Conservation (phyloP, 2,329 filamentous ascomycete species). For the Neofusicoccum sp. region DNA sequence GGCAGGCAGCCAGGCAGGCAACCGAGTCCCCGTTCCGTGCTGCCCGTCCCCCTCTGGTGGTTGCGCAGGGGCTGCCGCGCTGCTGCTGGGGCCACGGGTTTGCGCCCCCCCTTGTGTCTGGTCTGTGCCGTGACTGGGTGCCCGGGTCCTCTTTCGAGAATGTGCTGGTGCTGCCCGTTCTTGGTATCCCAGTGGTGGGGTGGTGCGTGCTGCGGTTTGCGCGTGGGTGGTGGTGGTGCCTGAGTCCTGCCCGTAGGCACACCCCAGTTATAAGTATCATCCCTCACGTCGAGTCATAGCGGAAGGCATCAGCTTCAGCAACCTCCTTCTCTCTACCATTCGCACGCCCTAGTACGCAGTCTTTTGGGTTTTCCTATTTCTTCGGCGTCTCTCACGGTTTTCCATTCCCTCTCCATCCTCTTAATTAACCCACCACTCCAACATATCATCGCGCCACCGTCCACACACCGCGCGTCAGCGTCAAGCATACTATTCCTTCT, state of each 20-base stretch:
- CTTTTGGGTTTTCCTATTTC: neutral
- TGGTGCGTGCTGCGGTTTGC: neutral
- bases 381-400: neutral
- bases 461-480: neutral
- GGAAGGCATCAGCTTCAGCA: slow-evolving; percentile 10
- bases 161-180: slow-evolving; percentile 5
- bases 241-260: slow-evolving; percentile 6
- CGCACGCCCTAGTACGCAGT: neutral
- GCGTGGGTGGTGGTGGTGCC: neutral
- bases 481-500: neutral
- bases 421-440: neutral
- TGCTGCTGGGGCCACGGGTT: slow-evolving; percentile 12
- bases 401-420: neutral
- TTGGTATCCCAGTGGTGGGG: slow-evolving; percentile 1
- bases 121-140: slow-evolving; percentile 2
- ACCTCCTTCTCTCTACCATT: slow-evolving; percentile 6
- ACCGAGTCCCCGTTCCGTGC: neutral
- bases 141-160: neutral
- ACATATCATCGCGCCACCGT: too few relatives aligned
- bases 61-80: slow-evolving; percentile 5
- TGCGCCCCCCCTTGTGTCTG: slow-evolving; percentile 13
- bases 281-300: slow-evolving; percentile 11
- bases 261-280: slow-evolving; percentile 10
- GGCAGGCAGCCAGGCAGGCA: neutral
- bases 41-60: too few relatives aligned